Base-by-base conservation (phyloP, 805 yeast species). In the Starmerella riodocensis region DNA sequence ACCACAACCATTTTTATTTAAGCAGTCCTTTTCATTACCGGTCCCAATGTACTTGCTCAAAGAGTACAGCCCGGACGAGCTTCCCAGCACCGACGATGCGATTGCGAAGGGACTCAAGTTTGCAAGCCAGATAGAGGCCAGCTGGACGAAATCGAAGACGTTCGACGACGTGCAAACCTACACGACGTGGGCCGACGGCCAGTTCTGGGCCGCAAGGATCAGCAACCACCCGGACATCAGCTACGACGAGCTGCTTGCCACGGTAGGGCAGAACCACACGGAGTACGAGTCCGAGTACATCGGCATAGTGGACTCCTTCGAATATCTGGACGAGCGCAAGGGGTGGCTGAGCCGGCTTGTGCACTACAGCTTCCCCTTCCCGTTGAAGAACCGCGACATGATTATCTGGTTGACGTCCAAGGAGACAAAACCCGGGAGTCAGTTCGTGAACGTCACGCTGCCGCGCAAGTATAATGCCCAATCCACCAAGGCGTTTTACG, bases 201-300 rank as follows among this genome's bases (percentile, higher is more conserved):
- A 58, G 25, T 59, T 50, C 46, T 62, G 67, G 67, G 57, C 55
- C 33, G 62, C 63, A 9, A 53, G 67, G 6, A 53, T 48, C 8
- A 56, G 63, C 12, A 36, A 42, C 13, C 65, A 62, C 42, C 37
- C 40, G 12, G 57, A 54, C 36, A 42, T 54, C 2, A 30, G 28
- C 9, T 62, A 53, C 43, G 56, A 51, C 17, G 36, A 43, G 37
- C 53, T 61, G 46, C 41, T 40, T 28, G 37, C 36, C 28, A 56
- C 59, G 6, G 32, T 63, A 6, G 47, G 53, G n/a, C 48, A 54
- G 5, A 47, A 62, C 43, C 67, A 63, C 42, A 62, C 66, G 8
- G 54, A 52, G 33, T 51, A 63, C 36, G 67, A 63, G 45, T 51
- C 55, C 23, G 48, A 62, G 39, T 63, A 63, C 41, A 63, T 62